Percentiles rank a stretch among this genome's conserved stretches.
These are phyloP conservation scores for Cercospora sesami DNA, from an alignment of 2,329 filamentous ascomycete genomes.

Conservation along the genomic window DNA sequence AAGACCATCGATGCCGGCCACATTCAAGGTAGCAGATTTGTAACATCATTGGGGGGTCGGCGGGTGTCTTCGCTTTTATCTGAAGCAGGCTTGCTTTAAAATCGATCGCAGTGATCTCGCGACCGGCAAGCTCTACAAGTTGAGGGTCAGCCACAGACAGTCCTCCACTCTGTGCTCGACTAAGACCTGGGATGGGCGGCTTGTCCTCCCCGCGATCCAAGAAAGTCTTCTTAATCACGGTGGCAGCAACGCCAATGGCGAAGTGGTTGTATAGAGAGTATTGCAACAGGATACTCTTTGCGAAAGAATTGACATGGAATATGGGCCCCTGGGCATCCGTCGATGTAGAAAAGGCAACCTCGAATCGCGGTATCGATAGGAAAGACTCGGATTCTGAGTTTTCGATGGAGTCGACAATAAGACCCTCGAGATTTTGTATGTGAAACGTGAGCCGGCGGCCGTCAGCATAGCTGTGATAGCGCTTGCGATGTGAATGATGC, in stretches of 20 bases:
- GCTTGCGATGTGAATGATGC: conserved; percentile 47
- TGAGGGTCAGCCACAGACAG: conserved; percentile 28
- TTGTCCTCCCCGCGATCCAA: conserved; percentile 29
- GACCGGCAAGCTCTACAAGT: conserved; percentile 36
- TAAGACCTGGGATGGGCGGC: conserved; percentile 18
- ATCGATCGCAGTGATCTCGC: conserved; percentile 78
- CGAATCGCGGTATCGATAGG: conserved; percentile 79
- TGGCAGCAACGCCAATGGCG: conserved; percentile 75
- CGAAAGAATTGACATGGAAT: conserved; percentile 79
- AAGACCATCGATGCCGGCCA: conserved; percentile 82
- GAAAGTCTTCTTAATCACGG: conserved; percentile 61
- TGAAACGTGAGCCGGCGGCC: conserved; percentile 80
- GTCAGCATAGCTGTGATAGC: conserved; percentile 59
- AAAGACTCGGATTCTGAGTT: conserved; percentile 84
- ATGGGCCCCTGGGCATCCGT: conserved; percentile 85
- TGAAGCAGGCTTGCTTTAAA: conserved; percentile 80
- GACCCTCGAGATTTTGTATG: conserved; percentile 79
- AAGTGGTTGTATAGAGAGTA: conserved; percentile 96
- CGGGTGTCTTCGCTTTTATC: conserved; percentile 82
- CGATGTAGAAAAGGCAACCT: conserved; percentile 78
- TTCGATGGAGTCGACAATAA: conserved; percentile 84
- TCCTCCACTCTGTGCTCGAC: conserved; percentile 27
- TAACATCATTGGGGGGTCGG: conserved; percentile 87
- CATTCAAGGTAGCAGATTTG: conserved; percentile 81
- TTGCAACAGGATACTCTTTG: conserved; percentile 75